Evolutionary conservation across 257 asterid genomes (phyloP), one percentile per base, ranked within the genome.

Genomic region (Salvia miltiorrhiza): DNA sequence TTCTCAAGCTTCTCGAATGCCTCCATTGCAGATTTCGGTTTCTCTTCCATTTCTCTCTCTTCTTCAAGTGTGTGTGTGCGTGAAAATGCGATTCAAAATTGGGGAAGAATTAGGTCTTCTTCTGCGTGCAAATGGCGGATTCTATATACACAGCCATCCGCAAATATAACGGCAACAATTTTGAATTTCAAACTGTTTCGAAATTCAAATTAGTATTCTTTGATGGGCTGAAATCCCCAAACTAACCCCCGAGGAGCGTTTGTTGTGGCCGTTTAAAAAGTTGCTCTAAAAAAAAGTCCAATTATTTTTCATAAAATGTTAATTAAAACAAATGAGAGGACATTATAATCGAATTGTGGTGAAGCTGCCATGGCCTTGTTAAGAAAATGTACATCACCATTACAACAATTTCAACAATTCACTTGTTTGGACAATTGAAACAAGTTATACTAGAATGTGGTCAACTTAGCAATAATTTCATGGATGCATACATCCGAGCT

Each of bases 1-100:
- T 89, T 92, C 88, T 92, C 98, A 11, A 92, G 88, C 80, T 92
- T 92, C 88, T 92, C 98, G 55, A 84, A 92, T 7, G 94, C 95
- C 23, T 92, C 96, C 98, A 87, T 92, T 5, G 87, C 96, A 14
- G 90, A 85, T 74, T 73, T 78, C 63, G 83, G 66, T 49, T 71
- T 84, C 81, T 80, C 85, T 2, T 73, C 78, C 79, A 70, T 78
- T n/a, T 68, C 54, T 49, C 45, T 41, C 40, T 40, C 45, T 45
- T 23, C 52, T 45, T 5, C 4, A 13, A 16, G 40, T 63, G 33
- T 20, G 28, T 41, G 23, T 43, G 32, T 11, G 20, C 20, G 17
- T n/a, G 47, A 3, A 32, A 45, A 17, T 62, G 55, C 60, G 72
- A 65, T 62, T 14, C 40, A 20, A 61, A 62, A 53, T 54, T 24